Percentiles rank a stretch among this genome's conserved stretches.
Evolutionary conservation across 78 protist genomes (phyloP).

Genomic region (Dictyostelium brefeldianum): DNA sequence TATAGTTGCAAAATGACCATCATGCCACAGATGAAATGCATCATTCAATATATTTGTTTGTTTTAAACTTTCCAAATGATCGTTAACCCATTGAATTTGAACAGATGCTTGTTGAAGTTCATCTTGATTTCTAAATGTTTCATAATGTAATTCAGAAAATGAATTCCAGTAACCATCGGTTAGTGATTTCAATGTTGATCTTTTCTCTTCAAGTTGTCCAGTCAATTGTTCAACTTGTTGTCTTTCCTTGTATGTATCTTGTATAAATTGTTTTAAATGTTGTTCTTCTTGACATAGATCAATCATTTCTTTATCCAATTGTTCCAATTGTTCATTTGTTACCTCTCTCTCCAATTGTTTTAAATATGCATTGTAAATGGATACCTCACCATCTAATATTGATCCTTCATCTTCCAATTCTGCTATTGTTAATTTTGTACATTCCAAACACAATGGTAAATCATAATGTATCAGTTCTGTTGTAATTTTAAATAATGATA

Average conservation of each 20-base stretch:
- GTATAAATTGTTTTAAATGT: background rate
- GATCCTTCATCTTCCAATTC: conserved; percentile 53
- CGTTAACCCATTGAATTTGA: conserved; percentile 37
- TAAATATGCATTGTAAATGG: conserved; percentile 9
- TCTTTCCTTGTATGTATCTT: background rate
- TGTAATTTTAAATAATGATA: conserved; percentile 36
- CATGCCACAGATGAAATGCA: conserved; percentile 92
- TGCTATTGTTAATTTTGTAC: conserved; percentile 30
- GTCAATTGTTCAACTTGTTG: conserved; percentile 9
- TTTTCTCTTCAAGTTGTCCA: background rate
- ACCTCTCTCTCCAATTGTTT: conserved; percentile 14
- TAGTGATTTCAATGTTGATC: background rate
- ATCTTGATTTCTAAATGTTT: conserved; percentile 30
- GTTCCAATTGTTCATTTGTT: background rate
- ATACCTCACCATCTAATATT: conserved; percentile 5
- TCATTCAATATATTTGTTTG: conserved; percentile 91
- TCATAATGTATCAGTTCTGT: conserved; percentile 57
- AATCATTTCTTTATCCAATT: background rate
- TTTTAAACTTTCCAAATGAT: conserved; percentile 78
- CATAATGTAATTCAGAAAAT: conserved; percentile 48
- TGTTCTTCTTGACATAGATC: conserved; percentile 27
- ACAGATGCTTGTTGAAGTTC: conserved; percentile 49
- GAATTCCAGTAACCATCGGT: conserved; percentile 46
- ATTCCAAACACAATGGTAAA: conserved; percentile 72
- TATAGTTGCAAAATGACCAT: conserved; percentile 94